Conservation (phyloP, 371 early-diverging fungal genomes). For the Apophysomyces ossiformis region DNA sequence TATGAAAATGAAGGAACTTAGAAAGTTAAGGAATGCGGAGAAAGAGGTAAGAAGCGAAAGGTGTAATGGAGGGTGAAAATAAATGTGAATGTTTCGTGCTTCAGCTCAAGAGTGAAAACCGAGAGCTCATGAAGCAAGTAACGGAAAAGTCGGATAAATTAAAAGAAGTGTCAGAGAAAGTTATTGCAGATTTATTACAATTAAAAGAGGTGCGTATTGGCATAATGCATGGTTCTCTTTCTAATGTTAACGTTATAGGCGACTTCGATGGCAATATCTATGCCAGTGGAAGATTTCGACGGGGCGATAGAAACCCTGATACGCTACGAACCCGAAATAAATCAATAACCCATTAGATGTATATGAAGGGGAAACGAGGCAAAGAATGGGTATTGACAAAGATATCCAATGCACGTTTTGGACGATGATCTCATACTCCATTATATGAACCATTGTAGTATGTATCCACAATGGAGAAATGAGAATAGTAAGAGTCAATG, state of each 20-base stretch:
- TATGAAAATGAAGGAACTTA: slow-evolving; percentile 18
- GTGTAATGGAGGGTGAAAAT: background rate
- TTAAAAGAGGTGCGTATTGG: background rate
- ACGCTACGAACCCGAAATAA: background rate
- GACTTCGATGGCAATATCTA: background rate
- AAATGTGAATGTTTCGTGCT: background rate
- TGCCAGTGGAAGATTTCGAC: slow-evolving; percentile 6
- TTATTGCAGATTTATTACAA: background rate
- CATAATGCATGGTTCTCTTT: background rate
- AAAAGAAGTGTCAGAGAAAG: slow-evolving; percentile 10
- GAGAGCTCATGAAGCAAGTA: slow-evolving; percentile 13
- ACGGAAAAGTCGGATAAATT: slow-evolving; percentile 1
- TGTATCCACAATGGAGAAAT: too few species aligned
- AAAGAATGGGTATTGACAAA: background rate
- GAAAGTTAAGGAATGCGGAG: slow-evolving; percentile 11
- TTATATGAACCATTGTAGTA: too few species aligned
- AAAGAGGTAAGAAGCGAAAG: slow-evolving; percentile 8
- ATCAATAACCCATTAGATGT: slow-evolving; percentile 1
- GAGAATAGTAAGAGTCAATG: too few species aligned
- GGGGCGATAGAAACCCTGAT: background rate
- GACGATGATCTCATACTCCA: too few species aligned
- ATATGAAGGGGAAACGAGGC: background rate
- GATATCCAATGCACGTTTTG: too few species aligned
- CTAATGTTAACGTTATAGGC: background rate
- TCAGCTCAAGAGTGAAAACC: slow-evolving; percentile 17